Percentiles rank a stretch among this genome's conserved stretches.
phyloP scores from a whole-genome alignment of 2,329 filamentous ascomycete genomes.

The Aspergillus oerlinghausenensis region DNA sequence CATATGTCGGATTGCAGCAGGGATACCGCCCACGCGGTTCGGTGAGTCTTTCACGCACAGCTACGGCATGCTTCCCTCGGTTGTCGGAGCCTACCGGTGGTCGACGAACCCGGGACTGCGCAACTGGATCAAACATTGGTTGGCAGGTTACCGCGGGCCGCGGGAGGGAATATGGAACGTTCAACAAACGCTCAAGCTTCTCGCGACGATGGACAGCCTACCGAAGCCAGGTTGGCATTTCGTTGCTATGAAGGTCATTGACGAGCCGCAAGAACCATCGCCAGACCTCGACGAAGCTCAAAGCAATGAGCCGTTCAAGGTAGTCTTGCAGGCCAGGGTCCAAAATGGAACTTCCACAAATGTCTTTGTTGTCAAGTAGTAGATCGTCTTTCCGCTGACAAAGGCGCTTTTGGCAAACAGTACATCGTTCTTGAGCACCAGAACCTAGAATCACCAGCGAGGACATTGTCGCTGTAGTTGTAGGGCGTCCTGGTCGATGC shows the following conservation, averaged over 20 bases:
- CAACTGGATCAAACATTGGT: slow-evolving; percentile 7
- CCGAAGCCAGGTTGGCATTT: not conserved
- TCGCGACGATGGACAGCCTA: slow-evolving; percentile 4
- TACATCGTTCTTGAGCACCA: not conserved
- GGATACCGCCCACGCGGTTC: slow-evolving; percentile 5
- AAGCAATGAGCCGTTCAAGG: slow-evolving; percentile 3
- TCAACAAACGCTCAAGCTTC: slow-evolving; percentile 2
- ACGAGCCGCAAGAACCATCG: slow-evolving; percentile 4
- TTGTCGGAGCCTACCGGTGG: slow-evolving; percentile 12
- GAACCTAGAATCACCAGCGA: not conserved
- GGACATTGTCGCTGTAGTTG: not conserved
- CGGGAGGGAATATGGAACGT: slow-evolving; percentile 11
- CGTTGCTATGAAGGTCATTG: slow-evolving; percentile 1
- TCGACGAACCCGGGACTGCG: slow-evolving; percentile 7
- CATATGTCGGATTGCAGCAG: slow-evolving; percentile 10
- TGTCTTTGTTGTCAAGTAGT: not conserved
- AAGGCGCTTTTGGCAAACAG: not conserved
- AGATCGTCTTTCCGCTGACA: not conserved
- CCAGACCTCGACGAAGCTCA: not conserved
- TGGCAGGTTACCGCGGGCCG: slow-evolving; percentile 2
- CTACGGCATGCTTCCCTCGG: slow-evolving; percentile 11
- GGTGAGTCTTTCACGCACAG: slow-evolving; percentile 9
- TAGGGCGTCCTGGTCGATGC: not conserved
- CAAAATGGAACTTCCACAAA: not conserved
- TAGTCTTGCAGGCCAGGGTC: not conserved